Evolutionary conservation across 169 alveolate genomes (phyloP).

Genomic region (Plasmodium gonderi): DNA sequence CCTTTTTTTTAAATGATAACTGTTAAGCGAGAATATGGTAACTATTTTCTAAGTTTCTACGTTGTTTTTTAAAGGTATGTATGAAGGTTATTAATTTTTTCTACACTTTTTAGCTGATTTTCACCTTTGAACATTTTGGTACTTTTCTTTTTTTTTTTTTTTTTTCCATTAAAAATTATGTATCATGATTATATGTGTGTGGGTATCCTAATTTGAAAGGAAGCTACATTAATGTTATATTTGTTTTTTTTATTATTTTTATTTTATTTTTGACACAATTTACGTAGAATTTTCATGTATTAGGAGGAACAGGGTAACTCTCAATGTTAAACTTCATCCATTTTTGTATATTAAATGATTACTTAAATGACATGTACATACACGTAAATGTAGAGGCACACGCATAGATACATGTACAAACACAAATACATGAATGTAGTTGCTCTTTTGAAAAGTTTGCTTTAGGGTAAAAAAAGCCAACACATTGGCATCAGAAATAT

Average conservation of each 20-base stretch:
- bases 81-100: too few species aligned
- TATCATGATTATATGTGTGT: neutral
- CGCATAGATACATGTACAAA: constrained; percentile 2
- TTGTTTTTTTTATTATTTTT: neutral
- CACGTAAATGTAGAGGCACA: too few species aligned
- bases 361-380: neutral
- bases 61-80: neutral
- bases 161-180: neutral
- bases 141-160: too few species aligned
- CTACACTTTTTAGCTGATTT: too few species aligned
- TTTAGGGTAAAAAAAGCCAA: neutral
- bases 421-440: neutral
- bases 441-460: neutral
- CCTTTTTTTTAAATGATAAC: neutral
- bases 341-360: neutral
- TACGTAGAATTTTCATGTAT: too few species aligned
- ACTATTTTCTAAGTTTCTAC: neutral
- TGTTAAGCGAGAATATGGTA: neutral
- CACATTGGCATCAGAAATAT: neutral
- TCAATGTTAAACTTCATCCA: too few species aligned
- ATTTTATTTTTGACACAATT: too few species aligned
- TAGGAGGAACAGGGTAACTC: too few species aligned
- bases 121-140: too few species aligned
- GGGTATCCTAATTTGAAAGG: neutral
- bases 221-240: neutral